Evolutionary conservation across 495 filamentous ascomycete species (phyloP).

Genomic region (Xylaria bambusicola): DNA sequence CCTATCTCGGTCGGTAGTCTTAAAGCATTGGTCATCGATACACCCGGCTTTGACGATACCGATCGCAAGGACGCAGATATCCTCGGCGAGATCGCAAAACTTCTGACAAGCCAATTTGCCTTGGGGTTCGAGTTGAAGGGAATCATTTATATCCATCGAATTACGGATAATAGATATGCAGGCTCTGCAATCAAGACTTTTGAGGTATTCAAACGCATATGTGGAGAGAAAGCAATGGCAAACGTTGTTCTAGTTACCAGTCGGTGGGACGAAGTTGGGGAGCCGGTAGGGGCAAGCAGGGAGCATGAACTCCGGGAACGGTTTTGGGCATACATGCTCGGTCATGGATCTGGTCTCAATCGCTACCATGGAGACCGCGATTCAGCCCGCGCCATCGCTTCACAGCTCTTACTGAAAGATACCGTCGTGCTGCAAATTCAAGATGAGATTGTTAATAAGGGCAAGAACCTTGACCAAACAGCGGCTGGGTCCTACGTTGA

Average conservation of each 20-base stretch:
- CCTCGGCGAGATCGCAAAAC: slow-evolving; percentile 34
- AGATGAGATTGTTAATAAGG: too few relatives aligned
- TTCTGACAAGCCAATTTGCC: slow-evolving; percentile 20
- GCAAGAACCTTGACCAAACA: too few relatives aligned
- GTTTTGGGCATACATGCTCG: too few relatives aligned
- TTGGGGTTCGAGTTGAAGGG: slow-evolving; percentile 23
- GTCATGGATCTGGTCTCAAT: too few relatives aligned
- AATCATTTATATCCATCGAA: slow-evolving; percentile 51
- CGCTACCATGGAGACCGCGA: too few relatives aligned
- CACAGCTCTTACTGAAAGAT: too few relatives aligned
- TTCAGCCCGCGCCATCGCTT: too few relatives aligned
- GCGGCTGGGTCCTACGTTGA: too few relatives aligned
- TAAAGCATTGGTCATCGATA: too few relatives aligned
- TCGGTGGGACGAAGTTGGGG: slow-evolving; percentile 40
- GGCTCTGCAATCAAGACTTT: slow-evolving; percentile 45
- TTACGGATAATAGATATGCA: slow-evolving; percentile 40
- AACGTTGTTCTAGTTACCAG: slow-evolving; percentile 49
- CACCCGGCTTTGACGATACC: slow-evolving; percentile 47
- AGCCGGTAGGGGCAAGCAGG: slow-evolving; percentile 24
- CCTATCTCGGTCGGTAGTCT: too few relatives aligned
- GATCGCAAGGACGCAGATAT: slow-evolving; percentile 37
- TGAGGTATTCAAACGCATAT: slow-evolving; percentile 47
- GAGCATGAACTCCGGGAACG: slow-evolving; percentile 34
- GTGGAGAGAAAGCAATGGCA: slow-evolving; percentile 38
- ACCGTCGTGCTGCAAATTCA: too few relatives aligned